Percentiles rank a stretch among this genome's conserved stretches.
phyloP scores from a whole-genome alignment of 139 green algal genomes.

The Spirogloea muscicola region DNA sequence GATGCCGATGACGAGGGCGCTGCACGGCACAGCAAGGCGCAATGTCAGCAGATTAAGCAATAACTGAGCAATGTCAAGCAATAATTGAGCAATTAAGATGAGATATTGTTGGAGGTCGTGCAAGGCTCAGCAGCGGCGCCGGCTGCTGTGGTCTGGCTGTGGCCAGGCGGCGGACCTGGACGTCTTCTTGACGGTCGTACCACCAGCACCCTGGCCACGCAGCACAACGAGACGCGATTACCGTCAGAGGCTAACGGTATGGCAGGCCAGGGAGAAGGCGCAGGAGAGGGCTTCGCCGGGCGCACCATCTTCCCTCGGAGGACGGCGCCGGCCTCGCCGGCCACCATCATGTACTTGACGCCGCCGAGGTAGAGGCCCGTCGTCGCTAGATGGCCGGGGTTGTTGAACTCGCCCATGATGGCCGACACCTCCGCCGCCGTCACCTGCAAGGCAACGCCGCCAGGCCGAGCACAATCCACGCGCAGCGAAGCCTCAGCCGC shows the following conservation, averaged over 20 bases:
- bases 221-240: constrained; percentile 24
- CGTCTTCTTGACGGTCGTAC: constrained; percentile 39
- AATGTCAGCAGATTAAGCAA: no score
- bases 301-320: constrained; percentile 49
- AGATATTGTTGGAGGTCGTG: not conserved
- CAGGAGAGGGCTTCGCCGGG: not conserved
- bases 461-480: no score
- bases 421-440: constrained; percentile 3
- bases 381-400: not conserved
- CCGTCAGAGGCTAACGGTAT: constrained; percentile 25
- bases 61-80: no score
- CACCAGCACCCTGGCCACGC: constrained; percentile 4
- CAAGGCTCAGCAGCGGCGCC: no score
- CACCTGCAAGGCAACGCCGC: no score
- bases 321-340: constrained; percentile 34
- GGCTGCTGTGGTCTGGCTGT: no score
- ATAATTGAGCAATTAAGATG: no score
- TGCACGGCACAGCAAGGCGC: no score
- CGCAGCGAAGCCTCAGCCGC: no score
- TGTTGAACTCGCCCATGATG: constrained; percentile 22
- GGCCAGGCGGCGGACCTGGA: no score
- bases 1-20: constrained; percentile 45
- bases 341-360: constrained; percentile 46
- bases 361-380: constrained; percentile 16
- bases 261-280: not conserved